Conservation (phyloP, 1,139 yeast genomes). For the Yamadazyma diddensiae region DNA sequence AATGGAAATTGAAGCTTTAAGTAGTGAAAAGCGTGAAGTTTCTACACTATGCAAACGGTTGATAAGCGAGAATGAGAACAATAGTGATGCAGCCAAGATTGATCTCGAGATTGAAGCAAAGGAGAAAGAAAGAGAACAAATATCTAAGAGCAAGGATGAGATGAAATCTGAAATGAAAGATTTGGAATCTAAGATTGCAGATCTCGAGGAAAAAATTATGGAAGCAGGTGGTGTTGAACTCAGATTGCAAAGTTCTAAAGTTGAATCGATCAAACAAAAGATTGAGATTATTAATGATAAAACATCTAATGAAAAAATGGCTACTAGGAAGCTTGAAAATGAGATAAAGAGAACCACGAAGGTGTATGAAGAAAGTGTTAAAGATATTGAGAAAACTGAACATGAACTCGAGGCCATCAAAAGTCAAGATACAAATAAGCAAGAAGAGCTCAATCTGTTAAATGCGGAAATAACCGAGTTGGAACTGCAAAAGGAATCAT, state of each 20-base stretch:
- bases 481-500: constrained; percentile 27
- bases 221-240: constrained; percentile 89
- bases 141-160: constrained; percentile 37
- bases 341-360: constrained; percentile 58
- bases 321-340: constrained; percentile 63
- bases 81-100: constrained; percentile 21
- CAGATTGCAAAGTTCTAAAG: constrained; percentile 77
- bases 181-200: constrained; percentile 56
- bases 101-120: constrained; percentile 39
- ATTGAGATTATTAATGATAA: constrained; percentile 61
- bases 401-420: constrained; percentile 28
- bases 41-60: constrained; percentile 31
- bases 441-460: constrained; percentile 29
- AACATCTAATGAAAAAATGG: constrained; percentile 58
- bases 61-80: constrained; percentile 34
- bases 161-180: constrained; percentile 56
- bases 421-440: constrained; percentile 32
- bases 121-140: constrained; percentile 29
- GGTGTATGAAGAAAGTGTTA: constrained; percentile 42
- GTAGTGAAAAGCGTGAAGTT: constrained; percentile 46
- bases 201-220: constrained; percentile 74
- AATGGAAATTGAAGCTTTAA: constrained; percentile 65
- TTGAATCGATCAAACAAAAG: constrained; percentile 69
- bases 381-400: constrained; percentile 30
- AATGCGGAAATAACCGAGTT: constrained; percentile 24